Conservation (phyloP, 2,329 filamentous ascomycete genomes). For the Colletotrichum phormii region DNA sequence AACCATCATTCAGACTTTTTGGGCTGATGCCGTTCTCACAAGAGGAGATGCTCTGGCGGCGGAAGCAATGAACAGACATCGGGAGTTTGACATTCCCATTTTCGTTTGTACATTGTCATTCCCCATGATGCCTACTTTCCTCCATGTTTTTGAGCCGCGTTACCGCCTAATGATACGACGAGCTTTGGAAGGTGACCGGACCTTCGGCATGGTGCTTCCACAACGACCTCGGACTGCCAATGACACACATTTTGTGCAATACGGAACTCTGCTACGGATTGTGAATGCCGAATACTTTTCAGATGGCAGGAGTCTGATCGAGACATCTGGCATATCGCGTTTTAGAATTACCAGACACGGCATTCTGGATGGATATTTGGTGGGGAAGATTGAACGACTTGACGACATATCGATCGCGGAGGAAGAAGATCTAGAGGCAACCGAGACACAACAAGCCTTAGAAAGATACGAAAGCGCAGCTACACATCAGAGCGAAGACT, state of each 20-base stretch:
- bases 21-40: conserved; percentile 71
- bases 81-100: conserved; percentile 73
- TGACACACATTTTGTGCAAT: conserved; percentile 69
- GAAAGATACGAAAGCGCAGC: conserved; percentile 27
- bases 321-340: conserved; percentile 80
- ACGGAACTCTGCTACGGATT: conserved; percentile 84
- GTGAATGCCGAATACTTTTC: conserved; percentile 78
- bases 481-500: conserved; percentile 25
- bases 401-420: conserved; percentile 86
- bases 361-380: conserved; percentile 79
- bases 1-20: conserved; percentile 75
- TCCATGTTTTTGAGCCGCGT: conserved; percentile 93
- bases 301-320: conserved; percentile 85
- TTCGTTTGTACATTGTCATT: conserved; percentile 88
- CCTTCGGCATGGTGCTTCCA: conserved; percentile 88
- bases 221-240: conserved; percentile 59
- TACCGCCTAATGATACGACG: conserved; percentile 91
- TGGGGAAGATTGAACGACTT: conserved; percentile 80
- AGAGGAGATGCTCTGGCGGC: conserved; percentile 66
- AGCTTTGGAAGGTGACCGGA: conserved; percentile 77
- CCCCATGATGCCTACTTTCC: conserved; percentile 84
- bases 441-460: conserved; percentile 62
- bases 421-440: conserved; percentile 80
- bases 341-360: conserved; percentile 78
- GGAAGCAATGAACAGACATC: conserved; percentile 67